phyloP scores from a whole-genome alignment of 108 stramenopile species.

The Mayamaea pseudoterrestris region DNA sequence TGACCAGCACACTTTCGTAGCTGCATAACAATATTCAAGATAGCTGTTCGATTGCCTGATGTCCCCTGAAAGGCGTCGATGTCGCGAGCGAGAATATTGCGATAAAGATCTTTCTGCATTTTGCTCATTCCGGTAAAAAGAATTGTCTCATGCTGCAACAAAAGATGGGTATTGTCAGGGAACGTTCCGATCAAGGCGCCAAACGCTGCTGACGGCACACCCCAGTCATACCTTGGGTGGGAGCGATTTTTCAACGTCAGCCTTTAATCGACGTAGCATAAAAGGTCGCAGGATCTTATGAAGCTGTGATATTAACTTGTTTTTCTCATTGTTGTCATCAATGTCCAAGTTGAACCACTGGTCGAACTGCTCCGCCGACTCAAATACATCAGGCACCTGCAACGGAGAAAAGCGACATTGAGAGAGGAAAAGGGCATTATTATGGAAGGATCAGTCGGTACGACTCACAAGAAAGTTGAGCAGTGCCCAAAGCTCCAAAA shows the following conservation, averaged over 20 bases:
- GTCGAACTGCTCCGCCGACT: constrained; percentile 87
- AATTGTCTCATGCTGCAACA: constrained; percentile 88
- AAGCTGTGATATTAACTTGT: constrained; percentile 91
- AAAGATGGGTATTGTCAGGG: no score
- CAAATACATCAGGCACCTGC: constrained; percentile 79
- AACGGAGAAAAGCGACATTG: constrained; percentile 34
- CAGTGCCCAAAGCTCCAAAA: constrained; percentile 87
- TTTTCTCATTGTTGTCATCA: constrained; percentile 78
- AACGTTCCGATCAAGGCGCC: no score
- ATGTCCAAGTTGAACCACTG: constrained; percentile 90
- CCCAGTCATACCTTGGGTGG: no score
- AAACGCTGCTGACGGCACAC: no score
- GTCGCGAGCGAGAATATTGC: constrained; percentile 79
- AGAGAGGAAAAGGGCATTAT: not conserved
- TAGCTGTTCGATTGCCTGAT: constrained; percentile 62
- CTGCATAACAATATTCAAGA: constrained; percentile 97
- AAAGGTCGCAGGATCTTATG: constrained; percentile 97
- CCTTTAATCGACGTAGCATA: constrained; percentile 96
- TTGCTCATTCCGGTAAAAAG: constrained; percentile 85
- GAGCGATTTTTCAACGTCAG: constrained; percentile 78
- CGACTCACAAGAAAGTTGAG: constrained; percentile 60
- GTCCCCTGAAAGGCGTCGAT: constrained; percentile 67
- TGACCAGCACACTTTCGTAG: constrained; percentile 98
- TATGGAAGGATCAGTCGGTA: not conserved
- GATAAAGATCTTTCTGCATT: constrained; percentile 91